Evolutionary conservation across 2,329 filamentous ascomycete species (phyloP).

Genomic region (Cordyceps fumosorosea): DNA sequence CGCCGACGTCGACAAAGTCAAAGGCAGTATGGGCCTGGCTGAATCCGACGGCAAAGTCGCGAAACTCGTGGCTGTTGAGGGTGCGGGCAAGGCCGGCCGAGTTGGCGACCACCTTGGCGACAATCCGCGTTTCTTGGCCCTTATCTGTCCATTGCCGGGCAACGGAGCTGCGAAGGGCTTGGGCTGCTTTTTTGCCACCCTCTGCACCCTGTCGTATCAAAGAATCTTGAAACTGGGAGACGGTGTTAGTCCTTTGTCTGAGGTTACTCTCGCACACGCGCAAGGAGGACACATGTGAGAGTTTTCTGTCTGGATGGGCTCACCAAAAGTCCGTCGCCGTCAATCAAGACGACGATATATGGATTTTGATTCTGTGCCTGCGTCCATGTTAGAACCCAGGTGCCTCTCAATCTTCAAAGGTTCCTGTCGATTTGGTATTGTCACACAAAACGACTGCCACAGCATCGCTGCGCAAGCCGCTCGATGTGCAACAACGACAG

Average conservation of each 20-base stretch:
- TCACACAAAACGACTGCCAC: background rate
- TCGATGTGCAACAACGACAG: background rate
- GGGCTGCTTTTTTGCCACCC: conserved; percentile 47
- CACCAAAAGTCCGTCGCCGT: conserved; percentile 57
- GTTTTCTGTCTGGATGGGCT: conserved; percentile 8
- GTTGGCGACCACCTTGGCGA: conserved; percentile 52
- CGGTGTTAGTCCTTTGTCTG: conserved; percentile 1
- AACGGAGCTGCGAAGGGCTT: conserved; percentile 42
- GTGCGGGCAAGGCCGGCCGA: conserved; percentile 42
- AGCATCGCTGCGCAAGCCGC: background rate
- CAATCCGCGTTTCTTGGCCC: conserved; percentile 43
- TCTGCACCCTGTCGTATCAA: conserved; percentile 48
- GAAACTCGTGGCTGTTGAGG: conserved; percentile 43
- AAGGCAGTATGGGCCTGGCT: conserved; percentile 52
- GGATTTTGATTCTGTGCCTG: conserved; percentile 43
- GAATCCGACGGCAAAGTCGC: conserved; percentile 54
- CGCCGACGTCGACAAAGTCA: conserved; percentile 58
- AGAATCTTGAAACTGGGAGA: conserved; percentile 47
- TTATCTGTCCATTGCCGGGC: conserved; percentile 38
- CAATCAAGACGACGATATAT: conserved; percentile 55
- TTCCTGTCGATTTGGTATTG: background rate
- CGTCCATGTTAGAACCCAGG: conserved; percentile 1
- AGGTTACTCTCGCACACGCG: background rate
- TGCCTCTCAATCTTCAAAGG: background rate
- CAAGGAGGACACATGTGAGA: background rate